phyloP scores from a whole-genome alignment of 2,329 filamentous ascomycete genomes.

The Scytalidium lignicola region DNA sequence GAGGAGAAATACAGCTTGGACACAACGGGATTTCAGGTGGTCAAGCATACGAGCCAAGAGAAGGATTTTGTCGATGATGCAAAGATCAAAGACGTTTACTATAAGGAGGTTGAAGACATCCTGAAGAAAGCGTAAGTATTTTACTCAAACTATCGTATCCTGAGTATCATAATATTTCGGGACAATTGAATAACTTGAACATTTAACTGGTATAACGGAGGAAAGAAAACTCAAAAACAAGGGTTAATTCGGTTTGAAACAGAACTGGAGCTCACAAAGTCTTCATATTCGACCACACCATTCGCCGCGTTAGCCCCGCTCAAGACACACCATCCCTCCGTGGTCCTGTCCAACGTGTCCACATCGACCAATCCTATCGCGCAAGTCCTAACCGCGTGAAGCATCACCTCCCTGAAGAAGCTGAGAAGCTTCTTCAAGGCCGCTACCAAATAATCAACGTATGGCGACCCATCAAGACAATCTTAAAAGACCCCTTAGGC shows the following conservation, averaged over 20 bases:
- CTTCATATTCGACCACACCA: conserved; percentile 79
- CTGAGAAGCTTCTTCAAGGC: conserved; percentile 55
- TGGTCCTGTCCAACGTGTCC: conserved; percentile 63
- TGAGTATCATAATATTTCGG: too few species aligned
- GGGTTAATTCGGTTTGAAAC: too few species aligned
- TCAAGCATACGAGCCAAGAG: conserved; percentile 29
- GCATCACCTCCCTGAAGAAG: conserved; percentile 59
- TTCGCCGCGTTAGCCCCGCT: conserved; percentile 55
- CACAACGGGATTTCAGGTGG: conserved; percentile 33
- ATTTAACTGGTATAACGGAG: too few species aligned
- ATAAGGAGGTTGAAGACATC: conserved; percentile 30
- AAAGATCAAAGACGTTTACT: conserved; percentile 29
- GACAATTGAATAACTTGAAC: too few species aligned
- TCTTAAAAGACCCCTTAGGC: conserved; percentile 51
- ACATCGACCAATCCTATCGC: conserved; percentile 72
- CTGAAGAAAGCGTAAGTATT: conserved; percentile 26
- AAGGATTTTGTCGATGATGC: conserved; percentile 31
- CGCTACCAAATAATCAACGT: conserved; percentile 82
- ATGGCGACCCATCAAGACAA: conserved; percentile 56
- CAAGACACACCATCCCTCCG: conserved; percentile 39
- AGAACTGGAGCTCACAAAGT: conserved; percentile 37
- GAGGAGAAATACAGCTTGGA: conserved; percentile 38
- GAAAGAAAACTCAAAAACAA: too few species aligned
- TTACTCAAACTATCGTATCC: too few species aligned
- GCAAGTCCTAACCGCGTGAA: conserved; percentile 64